phyloP scores from a whole-genome alignment of 2,329 filamentous ascomycete species.

The Chrysoporthe cubensis region DNA sequence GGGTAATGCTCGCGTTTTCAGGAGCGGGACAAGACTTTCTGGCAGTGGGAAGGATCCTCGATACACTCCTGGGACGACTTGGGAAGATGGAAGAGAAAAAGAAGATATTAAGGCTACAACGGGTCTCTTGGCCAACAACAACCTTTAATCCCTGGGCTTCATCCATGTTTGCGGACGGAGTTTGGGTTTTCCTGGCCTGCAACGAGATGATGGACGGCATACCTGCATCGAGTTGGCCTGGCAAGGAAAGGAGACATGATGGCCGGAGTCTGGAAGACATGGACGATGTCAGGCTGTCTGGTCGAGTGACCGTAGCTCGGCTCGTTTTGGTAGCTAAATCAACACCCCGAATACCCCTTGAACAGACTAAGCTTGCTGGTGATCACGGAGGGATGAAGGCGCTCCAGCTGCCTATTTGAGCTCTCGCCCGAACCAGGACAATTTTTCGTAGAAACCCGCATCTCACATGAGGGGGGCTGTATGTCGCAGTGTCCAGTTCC shows the following conservation, averaged over 20 bases:
- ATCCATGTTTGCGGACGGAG: conserved; percentile 14
- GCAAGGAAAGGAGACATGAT: conserved; percentile 1
- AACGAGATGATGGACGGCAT: conserved; percentile 20
- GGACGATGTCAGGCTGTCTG: conserved; percentile 26
- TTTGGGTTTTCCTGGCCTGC: conserved; percentile 13
- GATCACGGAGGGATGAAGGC: not conserved
- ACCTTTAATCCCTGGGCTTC: conserved; percentile 11
- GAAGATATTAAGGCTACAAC: conserved; percentile 20
- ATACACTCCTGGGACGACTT: conserved; percentile 24
- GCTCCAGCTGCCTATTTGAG: not conserved
- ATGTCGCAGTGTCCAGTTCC: not conserved
- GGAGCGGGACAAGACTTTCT: conserved; percentile 25
- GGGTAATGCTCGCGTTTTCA: conserved; percentile 26
- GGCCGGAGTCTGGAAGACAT: conserved; percentile 20
- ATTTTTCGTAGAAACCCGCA: not conserved
- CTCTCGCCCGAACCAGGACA: not conserved
- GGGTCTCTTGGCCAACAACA: conserved; percentile 21
- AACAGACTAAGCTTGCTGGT: not conserved
- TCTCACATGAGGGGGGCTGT: not conserved
- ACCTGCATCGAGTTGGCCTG: conserved; percentile 20
- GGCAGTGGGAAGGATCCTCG: conserved; percentile 24
- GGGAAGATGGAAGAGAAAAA: conserved; percentile 11
- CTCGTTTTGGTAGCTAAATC: conserved; percentile 27
- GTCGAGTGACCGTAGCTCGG: conserved; percentile 31
- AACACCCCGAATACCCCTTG: conserved; percentile 24